Evolutionary conservation across 805 yeast species (phyloP).

Genomic region (Yamadazyma sp.): DNA sequence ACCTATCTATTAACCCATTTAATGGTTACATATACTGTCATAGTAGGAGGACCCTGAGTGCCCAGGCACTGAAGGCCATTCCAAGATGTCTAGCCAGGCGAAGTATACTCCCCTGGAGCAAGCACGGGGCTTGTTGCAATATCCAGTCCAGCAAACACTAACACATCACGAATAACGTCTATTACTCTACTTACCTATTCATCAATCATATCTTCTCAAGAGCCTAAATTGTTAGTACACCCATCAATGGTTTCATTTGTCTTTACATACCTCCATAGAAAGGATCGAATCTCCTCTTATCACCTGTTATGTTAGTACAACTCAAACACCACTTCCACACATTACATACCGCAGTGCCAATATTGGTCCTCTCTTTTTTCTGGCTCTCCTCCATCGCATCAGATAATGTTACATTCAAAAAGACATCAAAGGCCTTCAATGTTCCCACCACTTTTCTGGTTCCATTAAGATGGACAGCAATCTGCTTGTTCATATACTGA

Average conservation of each 20-base stretch:
- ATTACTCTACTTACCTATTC: too few species aligned
- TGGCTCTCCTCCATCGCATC: constrained; percentile 63
- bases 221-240: constrained; percentile 33
- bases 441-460: constrained; percentile 76
- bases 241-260: not conserved
- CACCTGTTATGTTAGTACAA: constrained; percentile 31
- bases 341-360: constrained; percentile 61
- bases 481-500: constrained; percentile 75
- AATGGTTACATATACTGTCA: too few species aligned
- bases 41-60: too few species aligned
- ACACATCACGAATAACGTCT: too few species aligned
- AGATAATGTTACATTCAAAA: constrained; percentile 67
- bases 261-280: constrained; percentile 58
- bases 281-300: constrained; percentile 78
- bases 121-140: too few species aligned
- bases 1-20: too few species aligned
- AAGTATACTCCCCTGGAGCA: too few species aligned
- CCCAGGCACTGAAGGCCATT: too few species aligned
- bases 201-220: constrained; percentile 26
- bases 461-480: constrained; percentile 76
- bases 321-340: constrained; percentile 12
- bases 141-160: too few species aligned
- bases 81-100: too few species aligned
- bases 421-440: constrained; percentile 83
- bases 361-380: constrained; percentile 49